Evolutionary conservation across 768 basidiomycete species (phyloP), one percentile per base, ranked within the genome.

Genomic region (Xerocomellus dryophilus): DNA sequence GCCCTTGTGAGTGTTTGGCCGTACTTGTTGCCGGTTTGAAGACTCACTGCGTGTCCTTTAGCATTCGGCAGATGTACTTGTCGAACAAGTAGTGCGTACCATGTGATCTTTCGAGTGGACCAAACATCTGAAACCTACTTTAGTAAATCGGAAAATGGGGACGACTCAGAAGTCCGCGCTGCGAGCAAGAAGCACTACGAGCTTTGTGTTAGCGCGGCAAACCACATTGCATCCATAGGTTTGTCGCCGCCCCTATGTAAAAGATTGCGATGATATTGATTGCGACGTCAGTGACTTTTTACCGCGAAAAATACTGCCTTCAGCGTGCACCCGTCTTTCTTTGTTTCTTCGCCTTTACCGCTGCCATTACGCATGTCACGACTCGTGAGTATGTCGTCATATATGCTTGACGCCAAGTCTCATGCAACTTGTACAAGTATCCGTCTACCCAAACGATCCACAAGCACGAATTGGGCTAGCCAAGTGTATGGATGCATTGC

Each of bases 261-360:
- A 17, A 20, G 8, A 7, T n/a, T 18, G 17, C 0, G 18, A 10
- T 4, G 44, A 40, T 49, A 10, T 43, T 61, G 23, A 66, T 17
- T 14, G 2, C 4, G 3, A 23, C 51, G 34, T 34, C 61, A 86
- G 83, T 82, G 15, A 69, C 76, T 5, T 69, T 81, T 5, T 92
- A 87, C 68, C 76, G 77, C 27, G 83, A 87, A 60, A 78, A 75
- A 32, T 86, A 86, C 68, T 74, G 79, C 40, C 73, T 89, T 53
- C 77, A 78, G 44, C 79, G 79, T 14, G 81, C 81, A 17, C 73
- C 89, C 2, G 85, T 84, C 5, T 91, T 89, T 65, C 71, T 89
- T 27, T 85, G 81, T 61, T 92, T 90, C 64, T 90, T 90, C 62
- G 75, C 89, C 15, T 92, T 92, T 72, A 85, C 85, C 3, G 88